Evolutionary conservation across 139 green algal genomes (phyloP).

Genomic region (Zygnema circumcarinatum): DNA sequence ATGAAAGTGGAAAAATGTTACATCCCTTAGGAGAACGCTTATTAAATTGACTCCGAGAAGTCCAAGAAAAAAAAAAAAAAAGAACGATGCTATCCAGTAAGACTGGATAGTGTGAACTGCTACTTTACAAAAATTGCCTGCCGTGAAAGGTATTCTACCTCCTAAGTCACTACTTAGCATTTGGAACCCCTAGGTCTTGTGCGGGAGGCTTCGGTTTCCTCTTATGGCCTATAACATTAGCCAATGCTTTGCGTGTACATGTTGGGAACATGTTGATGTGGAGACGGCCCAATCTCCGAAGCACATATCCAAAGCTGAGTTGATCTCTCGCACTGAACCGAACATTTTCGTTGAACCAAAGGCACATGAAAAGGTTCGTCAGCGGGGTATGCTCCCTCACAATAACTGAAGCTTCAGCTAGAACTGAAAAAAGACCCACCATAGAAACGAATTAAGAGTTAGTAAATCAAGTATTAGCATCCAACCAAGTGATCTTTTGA

Average conservation of each 20-base stretch:
- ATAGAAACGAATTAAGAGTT: too few species aligned
- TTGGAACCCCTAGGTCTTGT: too few species aligned
- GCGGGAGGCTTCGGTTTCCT: slow-evolving; percentile 53
- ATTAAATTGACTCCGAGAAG: not conserved
- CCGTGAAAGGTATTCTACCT: not conserved
- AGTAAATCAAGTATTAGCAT: too few species aligned
- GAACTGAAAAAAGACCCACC: slow-evolving; percentile 19
- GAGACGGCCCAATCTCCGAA: slow-evolving; percentile 26
- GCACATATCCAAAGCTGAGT: slow-evolving; percentile 54
- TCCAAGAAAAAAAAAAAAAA: not conserved
- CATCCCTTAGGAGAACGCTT: not conserved
- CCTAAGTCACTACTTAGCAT: too few species aligned
- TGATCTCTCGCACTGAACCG: slow-evolving; percentile 56
- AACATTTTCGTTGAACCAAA: slow-evolving; percentile 59
- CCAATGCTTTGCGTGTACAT: slow-evolving; percentile 48
- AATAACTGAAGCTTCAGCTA: slow-evolving; percentile 56
- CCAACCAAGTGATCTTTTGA: too few species aligned
- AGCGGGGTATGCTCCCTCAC: slow-evolving; percentile 52
- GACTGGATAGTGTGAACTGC: not conserved
- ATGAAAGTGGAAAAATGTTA: too few species aligned
- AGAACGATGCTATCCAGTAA: not conserved
- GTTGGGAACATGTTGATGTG: slow-evolving; percentile 58
- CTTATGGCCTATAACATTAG: slow-evolving; percentile 52
- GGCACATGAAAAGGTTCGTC: slow-evolving; percentile 61
- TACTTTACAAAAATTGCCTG: not conserved